These are phyloP conservation scores for Solanum pennellii DNA, from an alignment of 257 asterid genomes.

Conservation along the genomic window DNA sequence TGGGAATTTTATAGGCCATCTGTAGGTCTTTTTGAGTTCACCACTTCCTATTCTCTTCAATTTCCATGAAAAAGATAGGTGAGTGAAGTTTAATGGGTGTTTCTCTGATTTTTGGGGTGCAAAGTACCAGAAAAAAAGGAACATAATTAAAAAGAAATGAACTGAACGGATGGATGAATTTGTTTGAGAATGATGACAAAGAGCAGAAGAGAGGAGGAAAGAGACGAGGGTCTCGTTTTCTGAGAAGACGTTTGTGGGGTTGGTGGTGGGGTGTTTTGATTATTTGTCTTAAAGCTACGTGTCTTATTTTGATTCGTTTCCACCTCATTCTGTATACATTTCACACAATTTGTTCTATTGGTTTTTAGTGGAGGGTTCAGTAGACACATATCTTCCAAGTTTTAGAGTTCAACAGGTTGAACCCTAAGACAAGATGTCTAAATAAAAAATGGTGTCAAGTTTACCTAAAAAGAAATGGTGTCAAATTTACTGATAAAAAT, in stretches of 20 bases:
- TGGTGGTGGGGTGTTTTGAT: not conserved
- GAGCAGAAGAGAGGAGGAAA: not conserved
- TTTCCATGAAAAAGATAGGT: not conserved
- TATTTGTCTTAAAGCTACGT: not conserved
- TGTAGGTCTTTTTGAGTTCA: not conserved
- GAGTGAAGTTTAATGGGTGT: not conserved
- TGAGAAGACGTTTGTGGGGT: not conserved
- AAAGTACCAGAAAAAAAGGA: not conserved
- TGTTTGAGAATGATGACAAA: not conserved
- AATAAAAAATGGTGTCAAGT: not conserved
- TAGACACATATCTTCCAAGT: not conserved
- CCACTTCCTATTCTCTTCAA: not conserved
- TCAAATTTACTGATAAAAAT: not conserved
- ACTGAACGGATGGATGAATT: not conserved
- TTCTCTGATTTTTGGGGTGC: not conserved
- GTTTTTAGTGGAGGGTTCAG: not conserved
- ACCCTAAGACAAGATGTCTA: not conserved
- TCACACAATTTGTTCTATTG: not conserved
- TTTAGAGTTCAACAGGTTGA: not conserved
- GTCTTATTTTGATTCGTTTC: not conserved
- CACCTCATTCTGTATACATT: not conserved
- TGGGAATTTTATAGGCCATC: not conserved
- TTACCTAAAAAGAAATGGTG: not conserved
- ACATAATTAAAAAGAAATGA: not conserved
- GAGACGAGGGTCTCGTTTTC: not conserved